Conservation (phyloP, 2,329 filamentous ascomycete species). For the Ceratocystiopsis brevicomis region DNA sequence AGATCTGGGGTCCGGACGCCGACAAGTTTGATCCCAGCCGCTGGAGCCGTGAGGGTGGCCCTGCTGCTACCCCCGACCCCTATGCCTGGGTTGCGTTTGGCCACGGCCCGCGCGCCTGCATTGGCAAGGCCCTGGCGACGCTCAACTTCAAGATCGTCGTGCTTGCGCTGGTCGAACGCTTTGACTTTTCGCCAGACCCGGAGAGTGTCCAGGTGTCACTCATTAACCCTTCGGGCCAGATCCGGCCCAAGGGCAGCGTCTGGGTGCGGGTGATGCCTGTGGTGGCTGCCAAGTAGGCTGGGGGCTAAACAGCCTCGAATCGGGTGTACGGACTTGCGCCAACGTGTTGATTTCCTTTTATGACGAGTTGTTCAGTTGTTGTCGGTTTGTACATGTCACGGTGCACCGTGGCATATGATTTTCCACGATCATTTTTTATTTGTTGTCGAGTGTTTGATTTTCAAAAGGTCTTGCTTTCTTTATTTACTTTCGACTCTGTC, state of each 20-base stretch:
- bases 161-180: constrained; percentile 15
- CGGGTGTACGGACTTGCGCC: no score
- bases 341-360: no score
- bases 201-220: background rate
- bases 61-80: constrained; percentile 9
- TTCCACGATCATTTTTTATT: no score
- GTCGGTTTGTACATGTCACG: no score
- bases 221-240: constrained; percentile 5
- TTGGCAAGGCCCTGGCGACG: constrained; percentile 18
- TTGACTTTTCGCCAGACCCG: constrained; percentile 3
- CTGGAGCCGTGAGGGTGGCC: constrained; percentile 11
- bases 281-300: background rate
- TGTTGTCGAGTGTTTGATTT: no score
- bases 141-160: constrained; percentile 21
- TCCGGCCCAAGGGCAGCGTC: constrained; percentile 1
- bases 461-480: no score
- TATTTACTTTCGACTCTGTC: no score
- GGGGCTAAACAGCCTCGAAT: no score
- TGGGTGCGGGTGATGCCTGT: background rate
- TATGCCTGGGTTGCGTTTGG: constrained; percentile 20
- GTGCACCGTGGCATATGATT: no score
- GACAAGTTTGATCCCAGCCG: constrained; percentile 10
- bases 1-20: constrained; percentile 13
- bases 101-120: constrained; percentile 20
- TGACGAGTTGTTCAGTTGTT: no score